Conservation (phyloP, 192 early-diverging fungal genomes). For the Spizellomyces punctatus region DNA sequence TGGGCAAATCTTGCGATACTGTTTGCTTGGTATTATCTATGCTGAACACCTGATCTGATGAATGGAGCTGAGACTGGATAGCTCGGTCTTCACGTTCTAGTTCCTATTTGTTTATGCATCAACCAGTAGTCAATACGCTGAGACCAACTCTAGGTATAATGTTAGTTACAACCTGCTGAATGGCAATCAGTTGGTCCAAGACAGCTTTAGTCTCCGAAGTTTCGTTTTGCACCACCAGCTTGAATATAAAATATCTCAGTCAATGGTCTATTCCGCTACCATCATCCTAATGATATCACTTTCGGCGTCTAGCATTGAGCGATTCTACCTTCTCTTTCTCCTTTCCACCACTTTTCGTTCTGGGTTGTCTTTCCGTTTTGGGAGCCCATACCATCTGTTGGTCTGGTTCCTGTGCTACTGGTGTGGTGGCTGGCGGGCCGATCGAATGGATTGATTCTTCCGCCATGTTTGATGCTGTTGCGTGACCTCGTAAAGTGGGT, state of each 20-base stretch:
- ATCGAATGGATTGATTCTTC: background rate
- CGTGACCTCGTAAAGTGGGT: background rate
- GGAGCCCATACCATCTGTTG: background rate
- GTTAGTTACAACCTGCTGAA: constrained; percentile 21
- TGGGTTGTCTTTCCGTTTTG: background rate
- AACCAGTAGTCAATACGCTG: background rate
- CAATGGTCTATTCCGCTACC: background rate
- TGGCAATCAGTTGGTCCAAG: constrained; percentile 21
- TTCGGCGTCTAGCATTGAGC: background rate
- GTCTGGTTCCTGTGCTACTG: background rate
- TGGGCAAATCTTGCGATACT: background rate
- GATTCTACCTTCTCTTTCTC: background rate
- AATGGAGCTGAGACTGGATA: constrained; percentile 22
- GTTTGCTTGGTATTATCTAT: background rate
- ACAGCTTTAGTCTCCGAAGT: constrained; percentile 12
- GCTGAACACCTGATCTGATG: background rate
- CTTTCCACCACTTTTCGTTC: background rate
- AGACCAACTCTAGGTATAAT: background rate
- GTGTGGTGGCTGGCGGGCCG: background rate
- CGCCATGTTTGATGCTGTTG: background rate
- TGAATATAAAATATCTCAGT: no score
- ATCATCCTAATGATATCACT: background rate
- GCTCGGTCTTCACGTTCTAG: constrained; percentile 23
- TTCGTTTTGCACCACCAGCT: no score
- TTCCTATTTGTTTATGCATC: background rate